Conservation (phyloP, 1,139 yeast species). For the Suhomyces chickasaworum region DNA sequence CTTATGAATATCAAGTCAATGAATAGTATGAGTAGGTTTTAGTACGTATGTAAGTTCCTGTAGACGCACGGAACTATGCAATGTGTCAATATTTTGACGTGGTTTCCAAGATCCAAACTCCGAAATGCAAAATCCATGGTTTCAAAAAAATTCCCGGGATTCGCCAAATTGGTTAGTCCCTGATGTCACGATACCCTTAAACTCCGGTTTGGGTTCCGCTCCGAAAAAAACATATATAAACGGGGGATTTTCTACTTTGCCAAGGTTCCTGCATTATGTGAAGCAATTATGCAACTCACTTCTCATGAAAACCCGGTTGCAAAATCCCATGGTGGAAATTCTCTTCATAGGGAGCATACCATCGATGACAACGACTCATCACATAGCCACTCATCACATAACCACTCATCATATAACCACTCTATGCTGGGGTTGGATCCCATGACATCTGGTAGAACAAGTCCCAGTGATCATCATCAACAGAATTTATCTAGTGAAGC, state of each 20-base stretch:
- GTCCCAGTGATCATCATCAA: background rate
- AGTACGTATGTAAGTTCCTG: background rate
- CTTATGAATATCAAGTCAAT: background rate
- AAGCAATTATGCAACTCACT: background rate
- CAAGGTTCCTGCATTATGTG: constrained; percentile 4
- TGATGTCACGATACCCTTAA: constrained; percentile 1
- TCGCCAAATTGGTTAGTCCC: background rate
- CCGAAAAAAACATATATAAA: constrained; percentile 2
- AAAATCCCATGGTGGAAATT: background rate
- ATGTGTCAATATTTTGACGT: constrained; percentile 1
- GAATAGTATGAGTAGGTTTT: background rate
- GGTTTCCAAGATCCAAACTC: background rate
- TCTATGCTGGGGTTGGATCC: background rate
- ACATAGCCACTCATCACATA: background rate
- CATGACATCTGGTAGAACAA: background rate
- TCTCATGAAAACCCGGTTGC: background rate
- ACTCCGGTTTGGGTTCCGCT: constrained; percentile 3
- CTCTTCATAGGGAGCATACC: constrained; percentile 1
- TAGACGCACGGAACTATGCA: background rate
- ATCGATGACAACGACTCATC: background rate
- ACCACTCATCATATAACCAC: background rate
- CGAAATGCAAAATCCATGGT: too few relatives aligned
- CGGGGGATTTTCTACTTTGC: background rate
- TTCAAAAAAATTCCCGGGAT: too few relatives aligned
- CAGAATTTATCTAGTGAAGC: constrained; percentile 1